A percentile compares a stretch with the other conserved stretches of the same genome.
phyloP scores from a whole-genome alignment of 306 rosid species.

The Pyrus communis region DNA sequence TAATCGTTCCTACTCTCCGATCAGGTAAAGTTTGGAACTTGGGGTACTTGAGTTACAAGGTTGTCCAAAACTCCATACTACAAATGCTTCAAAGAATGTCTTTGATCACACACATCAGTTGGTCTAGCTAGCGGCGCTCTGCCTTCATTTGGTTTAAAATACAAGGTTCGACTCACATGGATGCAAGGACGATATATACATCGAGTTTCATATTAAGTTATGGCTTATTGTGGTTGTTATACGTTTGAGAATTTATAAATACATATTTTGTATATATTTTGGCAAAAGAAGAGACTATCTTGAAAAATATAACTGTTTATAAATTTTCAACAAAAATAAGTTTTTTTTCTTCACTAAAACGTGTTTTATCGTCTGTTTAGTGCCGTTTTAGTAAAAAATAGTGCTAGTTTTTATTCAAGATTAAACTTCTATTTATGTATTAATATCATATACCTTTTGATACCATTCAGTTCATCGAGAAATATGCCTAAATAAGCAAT shows the following conservation, averaged over 20 bases:
- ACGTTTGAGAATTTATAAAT: too few relatives aligned
- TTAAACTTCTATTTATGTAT: too few relatives aligned
- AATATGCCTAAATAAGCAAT: too few relatives aligned
- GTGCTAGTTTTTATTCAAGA: too few relatives aligned
- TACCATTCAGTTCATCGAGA: too few relatives aligned
- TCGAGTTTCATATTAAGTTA: neutral
- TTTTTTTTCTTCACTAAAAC: too few relatives aligned
- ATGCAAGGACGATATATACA: neutral
- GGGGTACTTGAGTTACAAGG: neutral
- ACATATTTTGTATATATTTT: too few relatives aligned
- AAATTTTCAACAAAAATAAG: too few relatives aligned
- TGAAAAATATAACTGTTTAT: too few relatives aligned
- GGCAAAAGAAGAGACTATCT: neutral
- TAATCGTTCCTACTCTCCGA: neutral
- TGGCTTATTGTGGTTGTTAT: neutral
- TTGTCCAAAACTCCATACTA: neutral
- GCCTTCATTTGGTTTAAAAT: neutral
- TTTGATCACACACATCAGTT: neutral
- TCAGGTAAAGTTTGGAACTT: neutral
- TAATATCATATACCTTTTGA: neutral
- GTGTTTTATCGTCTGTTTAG: neutral
- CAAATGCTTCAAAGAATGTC: neutral
- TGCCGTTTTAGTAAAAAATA: too few relatives aligned
- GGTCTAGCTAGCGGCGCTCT: too few relatives aligned
- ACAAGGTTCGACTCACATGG: neutral